Evolutionary conservation across 768 basidiomycete species (phyloP).

Genomic region (Melanogaster broomeanus): DNA sequence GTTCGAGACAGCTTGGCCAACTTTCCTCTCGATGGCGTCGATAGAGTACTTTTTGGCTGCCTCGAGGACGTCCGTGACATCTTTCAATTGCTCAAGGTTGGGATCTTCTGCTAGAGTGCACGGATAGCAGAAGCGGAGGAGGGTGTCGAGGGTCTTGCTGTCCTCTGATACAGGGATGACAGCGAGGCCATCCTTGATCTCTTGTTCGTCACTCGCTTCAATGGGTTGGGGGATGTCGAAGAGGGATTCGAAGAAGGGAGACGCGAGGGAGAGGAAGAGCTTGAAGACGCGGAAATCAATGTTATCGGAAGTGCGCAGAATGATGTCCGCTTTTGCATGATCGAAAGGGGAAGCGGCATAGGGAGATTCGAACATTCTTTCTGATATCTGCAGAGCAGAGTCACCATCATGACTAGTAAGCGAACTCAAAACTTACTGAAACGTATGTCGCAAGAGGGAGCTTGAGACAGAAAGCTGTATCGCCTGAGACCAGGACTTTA

Average conservation of each 20-base stretch:
- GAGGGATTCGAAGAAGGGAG: slow-evolving; percentile 34
- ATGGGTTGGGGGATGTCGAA: slow-evolving; percentile 31
- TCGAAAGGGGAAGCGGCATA: slow-evolving; percentile 18
- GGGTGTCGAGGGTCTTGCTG: slow-evolving; percentile 19
- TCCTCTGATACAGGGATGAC: slow-evolving; percentile 19
- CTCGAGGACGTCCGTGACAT: slow-evolving; percentile 11
- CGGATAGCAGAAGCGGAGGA: slow-evolving; percentile 26
- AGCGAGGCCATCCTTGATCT: slow-evolving; percentile 11
- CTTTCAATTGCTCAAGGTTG: slow-evolving; percentile 7
- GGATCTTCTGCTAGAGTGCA: slow-evolving; percentile 21
- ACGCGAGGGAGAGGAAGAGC: slow-evolving; percentile 32
- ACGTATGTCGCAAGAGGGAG: too few relatives aligned
- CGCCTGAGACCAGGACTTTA: too few relatives aligned
- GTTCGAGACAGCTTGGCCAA: slow-evolving; percentile 19
- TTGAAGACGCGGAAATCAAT: slow-evolving; percentile 33
- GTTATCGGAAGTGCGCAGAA: slow-evolving; percentile 26
- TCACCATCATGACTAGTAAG: neutral
- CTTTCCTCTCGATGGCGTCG: slow-evolving; percentile 17
- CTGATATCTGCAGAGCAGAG: neutral
- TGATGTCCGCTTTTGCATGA: slow-evolving; percentile 20
- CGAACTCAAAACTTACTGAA: too few relatives aligned
- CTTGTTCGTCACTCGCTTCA: slow-evolving; percentile 4
- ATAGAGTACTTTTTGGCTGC: slow-evolving; percentile 24
- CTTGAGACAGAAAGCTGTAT: too few relatives aligned
- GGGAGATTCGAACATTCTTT: neutral